phyloP scores from a whole-genome alignment of 2,329 filamentous ascomycete genomes.

The Berkeleyomyces rouxiae region DNA sequence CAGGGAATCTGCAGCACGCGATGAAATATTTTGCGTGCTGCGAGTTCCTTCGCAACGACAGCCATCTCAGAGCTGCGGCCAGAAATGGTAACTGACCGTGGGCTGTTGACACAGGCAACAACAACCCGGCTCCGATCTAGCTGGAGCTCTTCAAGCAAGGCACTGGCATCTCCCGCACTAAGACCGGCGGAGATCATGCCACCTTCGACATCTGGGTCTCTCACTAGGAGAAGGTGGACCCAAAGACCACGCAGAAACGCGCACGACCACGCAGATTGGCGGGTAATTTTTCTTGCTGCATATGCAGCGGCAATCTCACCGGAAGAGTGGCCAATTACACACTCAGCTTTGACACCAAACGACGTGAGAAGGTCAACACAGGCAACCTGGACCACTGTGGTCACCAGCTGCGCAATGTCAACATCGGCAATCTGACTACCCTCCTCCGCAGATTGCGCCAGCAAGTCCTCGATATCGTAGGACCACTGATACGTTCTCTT shows the following conservation, averaged over 20 bases:
- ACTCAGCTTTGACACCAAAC: conserved; percentile 20
- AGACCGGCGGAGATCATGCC: conserved; percentile 28
- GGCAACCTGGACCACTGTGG: conserved; percentile 27
- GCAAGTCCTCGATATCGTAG: neutral
- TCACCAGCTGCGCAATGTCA: conserved; percentile 26
- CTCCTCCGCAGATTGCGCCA: neutral
- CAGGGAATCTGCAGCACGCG: conserved; percentile 23
- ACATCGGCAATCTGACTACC: conserved; percentile 13
- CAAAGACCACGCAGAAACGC: conserved; percentile 27
- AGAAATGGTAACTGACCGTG: conserved; percentile 28
- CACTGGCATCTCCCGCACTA: conserved; percentile 17
- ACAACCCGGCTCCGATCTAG: conserved; percentile 17
- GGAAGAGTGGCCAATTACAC: conserved; percentile 30
- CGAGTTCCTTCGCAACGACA: conserved; percentile 20
- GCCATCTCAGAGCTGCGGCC: conserved; percentile 22
- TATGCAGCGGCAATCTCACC: conserved; percentile 32
- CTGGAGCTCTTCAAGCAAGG: conserved; percentile 17
- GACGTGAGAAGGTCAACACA: conserved; percentile 25
- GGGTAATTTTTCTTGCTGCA: conserved; percentile 23
- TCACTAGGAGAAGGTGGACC: conserved; percentile 19
- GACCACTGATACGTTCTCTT: conserved; percentile 1
- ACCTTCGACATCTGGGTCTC: conserved; percentile 20
- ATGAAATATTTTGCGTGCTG: conserved; percentile 20
- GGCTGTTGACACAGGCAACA: conserved; percentile 30
- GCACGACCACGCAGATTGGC: conserved; percentile 25